Evolutionary conservation across 2,329 filamentous ascomycete species (phyloP), one percentile per base, ranked within the genome.

Genomic region (Botryotinia narcissicola): DNA sequence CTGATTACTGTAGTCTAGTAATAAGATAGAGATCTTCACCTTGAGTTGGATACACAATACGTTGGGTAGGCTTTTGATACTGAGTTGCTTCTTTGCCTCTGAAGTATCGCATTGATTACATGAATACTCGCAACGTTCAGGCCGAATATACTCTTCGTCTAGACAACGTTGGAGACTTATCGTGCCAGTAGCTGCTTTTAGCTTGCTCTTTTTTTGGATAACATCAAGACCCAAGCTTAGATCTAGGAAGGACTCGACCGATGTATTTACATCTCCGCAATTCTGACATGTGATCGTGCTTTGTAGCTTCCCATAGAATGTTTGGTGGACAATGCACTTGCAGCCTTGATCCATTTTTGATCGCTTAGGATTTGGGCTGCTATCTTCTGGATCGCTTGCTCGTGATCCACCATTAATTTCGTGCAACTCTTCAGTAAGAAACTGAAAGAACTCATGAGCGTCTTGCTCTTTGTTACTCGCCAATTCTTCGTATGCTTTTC

Each of bases 381-480:
- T 68, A 18, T 78, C 78, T 57, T 78, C 77, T 18, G 71, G 61
- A 37, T 76, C 73, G 42, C 74, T 64, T 29, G 73, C 73, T 86
- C 88, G 75, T 84, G 87, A 69, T 81, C 87, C 80, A 87, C 89
- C 44, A 78, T 95, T 96, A 59, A 94, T 88, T 80, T 92, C 90
- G 80, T 98, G 95, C 25, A 99, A 87, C 78, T 96, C 93, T 83
- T 98, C 95, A 51, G 97, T 92, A 48, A 98, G 88, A 80, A 97
- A 98, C 81, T 97, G 94, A 82, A 98, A 97, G 83, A 97, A 98
- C 81, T 98, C 95, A 81, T 98, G 95, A 0, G 95, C 95, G 80
- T 98, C 95, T 84, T 98, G 95, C 83, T 98, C 95, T 79, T 95
- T 93, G 79, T 97, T 97, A 18, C 95, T 96, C 2, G 95, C 93